A percentile compares a stretch with the other conserved stretches of the same genome.
phyloP scores from a whole-genome alignment of 139 green algal genomes.

The Chloropicon primus region DNA sequence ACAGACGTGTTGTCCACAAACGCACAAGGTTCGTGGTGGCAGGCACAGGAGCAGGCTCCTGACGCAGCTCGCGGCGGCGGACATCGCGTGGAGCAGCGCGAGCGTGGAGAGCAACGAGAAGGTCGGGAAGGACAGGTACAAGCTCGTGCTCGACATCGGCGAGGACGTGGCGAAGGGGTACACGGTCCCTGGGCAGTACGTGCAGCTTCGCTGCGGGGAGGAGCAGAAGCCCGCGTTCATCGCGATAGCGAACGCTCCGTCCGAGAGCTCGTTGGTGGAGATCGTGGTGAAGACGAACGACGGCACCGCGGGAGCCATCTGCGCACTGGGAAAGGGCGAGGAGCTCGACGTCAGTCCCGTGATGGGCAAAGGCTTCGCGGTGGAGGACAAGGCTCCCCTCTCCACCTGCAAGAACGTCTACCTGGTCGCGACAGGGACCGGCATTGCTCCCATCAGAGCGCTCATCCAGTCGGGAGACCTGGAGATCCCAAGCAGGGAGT shows the following conservation, averaged over 20 bases:
- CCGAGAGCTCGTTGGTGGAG: background rate
- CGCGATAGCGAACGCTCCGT: background rate
- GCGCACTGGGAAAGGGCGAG: background rate
- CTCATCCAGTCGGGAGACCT: background rate
- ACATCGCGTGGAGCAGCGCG: background rate
- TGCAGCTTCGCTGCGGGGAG: background rate
- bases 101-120: background rate
- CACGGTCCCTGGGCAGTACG: background rate
- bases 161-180: background rate
- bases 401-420: background rate
- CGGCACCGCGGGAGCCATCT: background rate
- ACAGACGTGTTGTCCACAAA: too few relatives aligned
- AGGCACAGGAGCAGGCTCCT: background rate
- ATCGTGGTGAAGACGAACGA: background rate
- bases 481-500: background rate
- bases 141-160: background rate
- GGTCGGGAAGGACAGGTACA: background rate
- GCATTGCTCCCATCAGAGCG: background rate
- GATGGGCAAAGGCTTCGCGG: background rate
- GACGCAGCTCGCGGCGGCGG: background rate
- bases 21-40: too few relatives aligned
- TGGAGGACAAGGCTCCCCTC: background rate
- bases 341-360: background rate
- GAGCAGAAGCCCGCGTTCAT: background rate
- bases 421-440: background rate